A percentile compares a stretch with the other conserved stretches of the same genome.
Evolutionary conservation across 371 early-diverging fungal genomes (phyloP).

Genomic region (Vairimorpha apis): DNA sequence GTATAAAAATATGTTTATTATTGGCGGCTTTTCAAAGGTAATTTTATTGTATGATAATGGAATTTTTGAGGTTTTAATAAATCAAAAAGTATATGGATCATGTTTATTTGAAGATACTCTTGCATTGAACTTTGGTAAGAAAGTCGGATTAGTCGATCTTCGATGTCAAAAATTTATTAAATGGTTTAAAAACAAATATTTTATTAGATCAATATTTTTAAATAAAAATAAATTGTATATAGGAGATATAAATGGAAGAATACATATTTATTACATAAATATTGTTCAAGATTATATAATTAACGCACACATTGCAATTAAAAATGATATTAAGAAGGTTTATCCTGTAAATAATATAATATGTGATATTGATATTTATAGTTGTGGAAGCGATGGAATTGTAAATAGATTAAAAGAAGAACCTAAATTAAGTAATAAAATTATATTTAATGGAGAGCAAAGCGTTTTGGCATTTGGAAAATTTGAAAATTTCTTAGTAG

Average conservation of each 20-base stretch:
- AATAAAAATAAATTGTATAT: constrained; percentile 1
- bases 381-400: constrained; percentile 26
- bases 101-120: neutral
- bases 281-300: constrained; percentile 1
- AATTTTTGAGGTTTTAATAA: neutral
- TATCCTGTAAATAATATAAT: constrained; percentile 33
- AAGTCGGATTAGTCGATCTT: constrained; percentile 2
- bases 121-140: neutral
- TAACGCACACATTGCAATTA: constrained; percentile 22
- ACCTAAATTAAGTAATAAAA: neutral
- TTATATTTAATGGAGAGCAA: neutral
- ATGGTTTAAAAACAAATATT: neutral
- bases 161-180: neutral
- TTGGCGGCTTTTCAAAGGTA: neutral
- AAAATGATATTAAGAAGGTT: constrained; percentile 14
- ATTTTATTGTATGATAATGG: neutral
- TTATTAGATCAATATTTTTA: constrained; percentile 9
- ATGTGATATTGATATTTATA: neutral
- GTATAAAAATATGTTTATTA: neutral
- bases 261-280: constrained; percentile 13
- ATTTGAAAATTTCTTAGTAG: neutral
- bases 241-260: constrained; percentile 13
- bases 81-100: neutral
- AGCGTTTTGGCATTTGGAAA: neutral
- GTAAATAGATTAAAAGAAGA: constrained; percentile 24